Percentiles rank a stretch among this genome's conserved stretches.
Evolutionary conservation across 2,329 filamentous ascomycete genomes (phyloP).

Genomic region (Fusarium longipes): DNA sequence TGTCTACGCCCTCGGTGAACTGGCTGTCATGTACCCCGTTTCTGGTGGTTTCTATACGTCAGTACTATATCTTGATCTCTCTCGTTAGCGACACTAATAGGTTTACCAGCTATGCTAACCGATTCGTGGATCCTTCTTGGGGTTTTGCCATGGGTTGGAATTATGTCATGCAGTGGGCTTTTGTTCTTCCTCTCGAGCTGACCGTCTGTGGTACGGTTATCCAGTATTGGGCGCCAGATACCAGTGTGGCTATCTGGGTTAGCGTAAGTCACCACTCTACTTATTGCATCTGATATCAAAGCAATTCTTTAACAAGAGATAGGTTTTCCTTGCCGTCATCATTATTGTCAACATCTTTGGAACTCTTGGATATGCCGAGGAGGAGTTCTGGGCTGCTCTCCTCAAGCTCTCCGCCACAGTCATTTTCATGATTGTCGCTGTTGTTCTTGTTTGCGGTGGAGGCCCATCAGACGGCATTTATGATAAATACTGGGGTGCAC

Average conservation of each 20-base stretch:
- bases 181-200: slow-evolving; percentile 60
- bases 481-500: slow-evolving; percentile 60
- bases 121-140: slow-evolving; percentile 68
- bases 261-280: slow-evolving; percentile 45
- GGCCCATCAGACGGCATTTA: slow-evolving; percentile 63
- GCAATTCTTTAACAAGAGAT: not conserved
- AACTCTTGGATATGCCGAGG: slow-evolving; percentile 65
- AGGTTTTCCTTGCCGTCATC: slow-evolving; percentile 63
- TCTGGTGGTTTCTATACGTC: slow-evolving; percentile 67
- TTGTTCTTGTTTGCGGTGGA: slow-evolving; percentile 69
- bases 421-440: slow-evolving; percentile 72
- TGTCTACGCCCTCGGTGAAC: slow-evolving; percentile 71
- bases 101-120: slow-evolving; percentile 57
- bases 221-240: slow-evolving; percentile 59
- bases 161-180: slow-evolving; percentile 59
- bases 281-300: accelerated
- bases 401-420: slow-evolving; percentile 69
- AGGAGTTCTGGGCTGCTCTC: slow-evolving; percentile 69
- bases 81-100: not conserved
- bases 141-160: slow-evolving; percentile 60
- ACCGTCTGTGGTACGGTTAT: slow-evolving; percentile 63
- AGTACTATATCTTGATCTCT: not conserved
- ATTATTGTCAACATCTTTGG: slow-evolving; percentile 67
- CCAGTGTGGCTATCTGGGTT: slow-evolving; percentile 64
- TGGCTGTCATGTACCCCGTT: slow-evolving; percentile 52